Evolutionary conservation across 1,284 basidiomycete species (phyloP).

Genomic region (Ceratobasidium sp.): DNA sequence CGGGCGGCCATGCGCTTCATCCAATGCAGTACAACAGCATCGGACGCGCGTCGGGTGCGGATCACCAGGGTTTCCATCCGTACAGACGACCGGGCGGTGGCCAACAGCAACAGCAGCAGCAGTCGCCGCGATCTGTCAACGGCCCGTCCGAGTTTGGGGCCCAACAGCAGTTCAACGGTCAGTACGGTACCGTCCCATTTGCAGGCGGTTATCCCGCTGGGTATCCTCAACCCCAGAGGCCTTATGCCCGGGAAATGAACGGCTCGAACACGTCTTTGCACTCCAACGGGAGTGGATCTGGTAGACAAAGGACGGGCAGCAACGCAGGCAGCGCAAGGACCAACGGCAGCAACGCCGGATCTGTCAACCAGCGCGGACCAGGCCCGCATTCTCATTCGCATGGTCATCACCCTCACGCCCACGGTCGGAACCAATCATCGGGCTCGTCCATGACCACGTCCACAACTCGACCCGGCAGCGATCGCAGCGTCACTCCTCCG

Average conservation of each 20-base stretch:
- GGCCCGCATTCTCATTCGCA: conserved; percentile 20
- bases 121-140: neutral
- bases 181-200: conserved; percentile 10
- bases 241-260: conserved; percentile 64
- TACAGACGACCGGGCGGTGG: conserved; percentile 27
- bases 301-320: conserved; percentile 17
- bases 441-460: conserved; percentile 1
- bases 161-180: conserved; percentile 16
- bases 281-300: conserved; percentile 27
- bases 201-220: neutral
- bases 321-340: conserved; percentile 14
- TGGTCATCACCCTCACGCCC: conserved; percentile 45
- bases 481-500: conserved; percentile 42
- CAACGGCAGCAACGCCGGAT: conserved; percentile 2
- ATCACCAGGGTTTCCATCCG: conserved; percentile 38
- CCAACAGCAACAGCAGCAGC: neutral
- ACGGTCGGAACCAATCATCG: conserved; percentile 51
- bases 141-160: neutral
- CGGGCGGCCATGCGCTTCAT: conserved; percentile 50
- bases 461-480: neutral
- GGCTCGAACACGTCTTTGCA: conserved; percentile 38
- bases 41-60: neutral
- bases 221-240: conserved; percentile 53
- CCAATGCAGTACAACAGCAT: conserved; percentile 56
- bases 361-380: conserved; percentile 43